Conservation (phyloP, 331 rosid species). For the Quercus lobata region DNA sequence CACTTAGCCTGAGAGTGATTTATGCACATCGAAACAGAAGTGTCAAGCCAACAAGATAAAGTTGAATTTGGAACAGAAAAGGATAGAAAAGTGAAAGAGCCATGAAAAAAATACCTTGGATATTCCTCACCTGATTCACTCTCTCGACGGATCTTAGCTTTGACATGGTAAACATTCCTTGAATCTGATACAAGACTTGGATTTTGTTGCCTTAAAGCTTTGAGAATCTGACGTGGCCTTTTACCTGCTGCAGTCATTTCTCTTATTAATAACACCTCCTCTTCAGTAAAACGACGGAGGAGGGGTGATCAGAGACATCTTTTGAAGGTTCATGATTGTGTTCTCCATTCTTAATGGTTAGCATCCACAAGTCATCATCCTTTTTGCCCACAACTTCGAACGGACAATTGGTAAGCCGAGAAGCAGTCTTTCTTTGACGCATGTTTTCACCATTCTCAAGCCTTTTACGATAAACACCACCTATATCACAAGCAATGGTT, state of each 20-base stretch:
- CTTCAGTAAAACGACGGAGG: constrained; percentile 13
- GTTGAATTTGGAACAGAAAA: not conserved
- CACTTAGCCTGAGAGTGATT: not conserved
- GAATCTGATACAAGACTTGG: constrained; percentile 10
- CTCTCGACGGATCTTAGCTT: constrained; percentile 11
- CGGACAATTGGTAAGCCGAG: constrained; percentile 15
- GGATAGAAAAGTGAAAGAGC: not conserved
- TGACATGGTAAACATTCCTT: constrained; percentile 7
- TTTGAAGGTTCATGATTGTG: constrained; percentile 15
- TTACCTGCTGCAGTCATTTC: constrained; percentile 7
- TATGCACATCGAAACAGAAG: not conserved
- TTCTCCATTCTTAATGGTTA: constrained; percentile 8
- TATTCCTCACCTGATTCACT: constrained; percentile 5
- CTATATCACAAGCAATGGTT: constrained; percentile 8
- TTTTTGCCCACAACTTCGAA: constrained; percentile 12
- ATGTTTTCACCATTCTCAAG: not conserved
- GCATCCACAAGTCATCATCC: constrained; percentile 10
- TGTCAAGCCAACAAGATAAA: not conserved
- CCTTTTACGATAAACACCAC: constrained; percentile 15
- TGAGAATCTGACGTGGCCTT: constrained; percentile 10
- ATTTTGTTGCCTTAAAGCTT: constrained; percentile 7
- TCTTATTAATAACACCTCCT: not conserved
- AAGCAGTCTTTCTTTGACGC: constrained; percentile 5
- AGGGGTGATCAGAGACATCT: constrained; percentile 10
- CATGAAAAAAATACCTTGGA: not conserved